Evolutionary conservation across 805 yeast species (phyloP).

Genomic region (Ogataea pini): DNA sequence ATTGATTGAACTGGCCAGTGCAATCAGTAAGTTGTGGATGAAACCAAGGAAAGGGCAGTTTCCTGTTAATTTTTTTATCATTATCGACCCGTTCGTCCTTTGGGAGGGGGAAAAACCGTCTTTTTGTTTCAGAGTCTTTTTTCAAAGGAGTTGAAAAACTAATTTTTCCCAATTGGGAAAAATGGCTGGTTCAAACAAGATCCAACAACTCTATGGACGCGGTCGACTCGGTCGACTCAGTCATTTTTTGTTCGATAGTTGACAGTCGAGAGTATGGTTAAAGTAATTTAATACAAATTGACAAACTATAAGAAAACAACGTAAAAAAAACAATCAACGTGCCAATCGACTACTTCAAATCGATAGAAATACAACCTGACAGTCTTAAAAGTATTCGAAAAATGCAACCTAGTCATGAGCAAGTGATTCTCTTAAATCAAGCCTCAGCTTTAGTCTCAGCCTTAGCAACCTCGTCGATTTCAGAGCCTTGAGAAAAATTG

Average conservation of each 20-base stretch:
- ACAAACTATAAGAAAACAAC: constrained; percentile 3
- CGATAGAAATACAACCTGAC: constrained; percentile 1
- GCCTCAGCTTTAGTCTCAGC: neutral
- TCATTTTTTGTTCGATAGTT: no score
- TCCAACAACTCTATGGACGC: no score
- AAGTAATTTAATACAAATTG: constrained; percentile 6
- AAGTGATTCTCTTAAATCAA: neutral
- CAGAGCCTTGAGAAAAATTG: constrained; percentile 49
- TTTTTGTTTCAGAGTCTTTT: constrained; percentile 1
- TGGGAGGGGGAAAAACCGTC: no score
- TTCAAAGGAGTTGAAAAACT: neutral
- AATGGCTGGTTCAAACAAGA: constrained; percentile 3
- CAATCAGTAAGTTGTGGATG: no score
- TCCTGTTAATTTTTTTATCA: neutral
- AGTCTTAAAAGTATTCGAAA: neutral
- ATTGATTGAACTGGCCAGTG: no score
- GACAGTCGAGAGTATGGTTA: no score
- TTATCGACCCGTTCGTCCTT: neutral
- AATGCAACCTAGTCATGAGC: neutral
- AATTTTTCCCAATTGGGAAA: constrained; percentile 1
- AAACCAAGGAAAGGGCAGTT: no score
- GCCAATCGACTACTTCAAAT: neutral
- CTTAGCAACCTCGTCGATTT: constrained; percentile 15
- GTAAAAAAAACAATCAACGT: neutral
- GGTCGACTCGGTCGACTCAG: no score